A percentile compares a stretch with the other conserved stretches of the same genome.
These are phyloP conservation scores for Rhodofomes roseus DNA, from an alignment of 1,284 basidiomycete genomes.

Conservation along the genomic window DNA sequence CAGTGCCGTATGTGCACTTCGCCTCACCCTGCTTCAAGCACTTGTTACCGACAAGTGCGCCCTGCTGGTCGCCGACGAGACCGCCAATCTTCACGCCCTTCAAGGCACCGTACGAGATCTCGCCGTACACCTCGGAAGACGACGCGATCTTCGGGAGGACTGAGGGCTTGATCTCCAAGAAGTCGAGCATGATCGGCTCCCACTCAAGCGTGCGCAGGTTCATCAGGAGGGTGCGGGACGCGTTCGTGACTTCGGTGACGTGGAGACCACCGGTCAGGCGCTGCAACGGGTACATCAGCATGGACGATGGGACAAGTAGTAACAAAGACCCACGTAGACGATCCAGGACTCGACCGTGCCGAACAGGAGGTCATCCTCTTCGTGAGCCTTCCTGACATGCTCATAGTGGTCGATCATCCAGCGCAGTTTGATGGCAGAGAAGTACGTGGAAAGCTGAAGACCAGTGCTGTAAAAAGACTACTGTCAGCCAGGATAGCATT, in stretches of 20 bases:
- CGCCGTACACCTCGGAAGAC: constrained; percentile 90
- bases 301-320: no score
- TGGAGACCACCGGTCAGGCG: constrained; percentile 85
- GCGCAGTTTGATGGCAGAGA: constrained; percentile 91
- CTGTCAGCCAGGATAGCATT: constrained; percentile 1
- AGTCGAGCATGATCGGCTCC: constrained; percentile 81
- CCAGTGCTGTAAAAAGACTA: constrained; percentile 62
- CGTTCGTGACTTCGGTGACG: constrained; percentile 94
- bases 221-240: constrained; percentile 92
- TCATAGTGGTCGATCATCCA: constrained; percentile 95
- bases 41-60: constrained; percentile 95
- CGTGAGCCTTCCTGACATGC: constrained; percentile 80
- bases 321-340: constrained; percentile 46
- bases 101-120: constrained; percentile 66
- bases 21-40: constrained; percentile 83
- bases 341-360: constrained; percentile 98
- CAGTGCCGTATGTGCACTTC: constrained; percentile 96
- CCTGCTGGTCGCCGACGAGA: constrained; percentile 95
- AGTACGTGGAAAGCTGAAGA: constrained; percentile 93
- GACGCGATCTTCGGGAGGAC: constrained; percentile 88
- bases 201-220: constrained; percentile 82
- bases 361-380: constrained; percentile 80
- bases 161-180: constrained; percentile 80
- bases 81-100: constrained; percentile 85
- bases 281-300: no score